Evolutionary conservation across 345 rosid species (phyloP), one percentile per base, ranked within the genome.

Genomic region (Turnera subulata): DNA sequence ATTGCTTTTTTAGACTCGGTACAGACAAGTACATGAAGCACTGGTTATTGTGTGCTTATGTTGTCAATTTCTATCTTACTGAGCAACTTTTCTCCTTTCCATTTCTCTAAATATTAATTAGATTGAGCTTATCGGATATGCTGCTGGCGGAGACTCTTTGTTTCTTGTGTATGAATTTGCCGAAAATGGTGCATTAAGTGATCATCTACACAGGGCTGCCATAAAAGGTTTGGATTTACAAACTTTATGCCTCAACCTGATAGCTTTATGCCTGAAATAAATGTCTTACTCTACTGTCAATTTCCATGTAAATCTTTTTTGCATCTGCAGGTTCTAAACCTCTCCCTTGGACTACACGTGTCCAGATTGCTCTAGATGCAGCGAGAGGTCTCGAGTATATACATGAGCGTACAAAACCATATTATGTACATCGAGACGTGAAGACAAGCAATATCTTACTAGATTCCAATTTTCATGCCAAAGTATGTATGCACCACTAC

Each of bases 331-430:
- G 68, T 25, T 18, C 62, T 37, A 69, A 65, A n/a, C 72, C 80
- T 56, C 70, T 72, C 25, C 40, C 60, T 42, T 76, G 72, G 77
- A 11, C 53, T 5, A 59, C 39, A 9, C 63, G 64, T 1, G 64
- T 68, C 24, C 76, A 68, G 66, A 72, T 72, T 68, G 77, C 72
- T 45, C 69, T 65, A 12, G 74, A 72, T 54, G 68, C 64, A 13
- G 80, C 80, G 25, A 72, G 69, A 62, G 80, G 74, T 29, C 77
- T 76, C 11, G 80, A 76, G 55, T 59, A 72, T 40, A 68, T 68
- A 53, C 77, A 76, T 46, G 69, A 72, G 60, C 59, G 39, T 29
- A 68, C 64, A 5, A 69, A 46, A 44, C 80, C 77, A 5, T 61
- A 61, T 22, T 68, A 72, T 47, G 70, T 68, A 43, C 74, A 72